Evolutionary conservation across 192 early-diverging fungal species (phyloP).

Genomic region (Rhizoclosmatium sp.): DNA sequence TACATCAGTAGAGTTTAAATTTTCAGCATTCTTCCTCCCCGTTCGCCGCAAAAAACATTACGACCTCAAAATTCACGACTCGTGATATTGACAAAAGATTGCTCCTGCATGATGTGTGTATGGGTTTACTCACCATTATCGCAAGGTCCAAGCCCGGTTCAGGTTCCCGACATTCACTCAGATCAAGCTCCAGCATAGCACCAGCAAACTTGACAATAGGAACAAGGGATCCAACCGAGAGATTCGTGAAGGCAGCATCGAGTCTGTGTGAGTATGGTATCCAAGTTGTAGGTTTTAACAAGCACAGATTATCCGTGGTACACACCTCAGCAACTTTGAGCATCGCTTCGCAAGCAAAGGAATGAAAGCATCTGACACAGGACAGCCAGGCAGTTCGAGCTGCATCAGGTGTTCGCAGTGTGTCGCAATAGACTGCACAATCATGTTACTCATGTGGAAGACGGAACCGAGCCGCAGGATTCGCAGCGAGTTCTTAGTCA

Average conservation of each 20-base stretch:
- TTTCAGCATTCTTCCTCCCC: neutral
- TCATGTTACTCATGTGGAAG: conserved; percentile 62
- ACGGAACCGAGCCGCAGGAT: conserved; percentile 58
- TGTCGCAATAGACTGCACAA: conserved; percentile 51
- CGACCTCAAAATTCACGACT: neutral
- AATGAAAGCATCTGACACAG: conserved; percentile 60
- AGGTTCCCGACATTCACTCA: conserved; percentile 53
- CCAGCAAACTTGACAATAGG: conserved; percentile 48
- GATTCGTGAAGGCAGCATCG: conserved; percentile 60
- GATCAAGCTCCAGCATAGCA: conserved; percentile 51
- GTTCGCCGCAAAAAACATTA: neutral
- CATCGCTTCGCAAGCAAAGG: conserved; percentile 53
- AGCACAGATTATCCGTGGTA: neutral
- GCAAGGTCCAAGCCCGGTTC: conserved; percentile 13
- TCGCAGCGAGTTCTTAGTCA: conserved; percentile 44
- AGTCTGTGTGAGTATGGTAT: conserved; percentile 13
- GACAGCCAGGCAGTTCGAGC: conserved; percentile 63
- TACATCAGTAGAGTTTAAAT: no score
- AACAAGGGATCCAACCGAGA: conserved; percentile 52
- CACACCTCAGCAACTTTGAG: conserved; percentile 41
- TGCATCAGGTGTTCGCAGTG: conserved; percentile 52
- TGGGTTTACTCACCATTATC: neutral
- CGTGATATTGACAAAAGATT: neutral
- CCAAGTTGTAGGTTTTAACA: neutral
- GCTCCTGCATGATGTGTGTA: neutral